phyloP scores from a whole-genome alignment of 1,139 yeast species.

The Debaryomycetaceae sp. region DNA sequence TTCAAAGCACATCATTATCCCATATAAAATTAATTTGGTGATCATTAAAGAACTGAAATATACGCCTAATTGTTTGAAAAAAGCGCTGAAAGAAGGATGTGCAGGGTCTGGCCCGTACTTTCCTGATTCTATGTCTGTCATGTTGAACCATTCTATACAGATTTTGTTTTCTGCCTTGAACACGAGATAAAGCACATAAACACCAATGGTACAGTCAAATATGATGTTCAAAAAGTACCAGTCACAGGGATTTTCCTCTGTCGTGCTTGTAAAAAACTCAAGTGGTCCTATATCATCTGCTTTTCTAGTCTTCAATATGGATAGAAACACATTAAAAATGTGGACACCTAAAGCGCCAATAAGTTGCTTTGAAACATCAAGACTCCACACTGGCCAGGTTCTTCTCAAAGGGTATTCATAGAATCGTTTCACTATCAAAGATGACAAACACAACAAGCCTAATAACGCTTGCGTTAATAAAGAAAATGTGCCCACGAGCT shows the following conservation, averaged over 20 bases:
- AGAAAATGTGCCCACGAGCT: constrained; percentile 70
- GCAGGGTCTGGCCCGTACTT: constrained; percentile 61
- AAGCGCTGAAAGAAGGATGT: constrained; percentile 65
- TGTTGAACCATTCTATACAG: constrained; percentile 27
- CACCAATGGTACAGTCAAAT: constrained; percentile 94
- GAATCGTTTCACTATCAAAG: constrained; percentile 71
- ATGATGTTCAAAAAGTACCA: constrained; percentile 90
- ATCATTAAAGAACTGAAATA: constrained; percentile 63
- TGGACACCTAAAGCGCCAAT: constrained; percentile 86
- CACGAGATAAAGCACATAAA: constrained; percentile 68
- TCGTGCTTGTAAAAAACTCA: background rate
- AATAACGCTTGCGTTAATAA: constrained; percentile 59
- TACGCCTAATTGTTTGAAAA: constrained; percentile 67
- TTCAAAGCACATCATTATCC: constrained; percentile 39
- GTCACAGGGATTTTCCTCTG: constrained; percentile 63
- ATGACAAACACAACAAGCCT: constrained; percentile 73
- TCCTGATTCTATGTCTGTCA: constrained; percentile 70
- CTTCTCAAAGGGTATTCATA: constrained; percentile 77
- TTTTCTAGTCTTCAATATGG: constrained; percentile 48
- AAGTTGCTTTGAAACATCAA: constrained; percentile 86
- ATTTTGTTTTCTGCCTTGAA: constrained; percentile 45
- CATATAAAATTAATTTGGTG: constrained; percentile 54
- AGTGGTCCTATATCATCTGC: constrained; percentile 4
- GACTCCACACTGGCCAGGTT: constrained; percentile 85
- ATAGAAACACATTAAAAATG: constrained; percentile 68